phyloP scores from a whole-genome alignment of 306 rosid species.

The Abrus pulchellus region DNA sequence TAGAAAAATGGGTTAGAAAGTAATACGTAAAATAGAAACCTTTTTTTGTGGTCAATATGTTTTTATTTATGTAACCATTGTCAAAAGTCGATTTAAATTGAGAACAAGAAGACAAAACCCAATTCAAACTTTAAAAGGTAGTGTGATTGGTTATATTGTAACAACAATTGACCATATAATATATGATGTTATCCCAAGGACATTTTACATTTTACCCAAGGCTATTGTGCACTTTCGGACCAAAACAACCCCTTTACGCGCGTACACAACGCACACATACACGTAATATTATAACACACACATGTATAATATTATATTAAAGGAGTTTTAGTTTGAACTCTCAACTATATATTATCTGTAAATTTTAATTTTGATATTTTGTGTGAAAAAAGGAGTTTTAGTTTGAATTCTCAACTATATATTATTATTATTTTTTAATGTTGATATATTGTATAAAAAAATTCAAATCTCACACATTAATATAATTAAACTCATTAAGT shows the following conservation, averaged over 20 bases:
- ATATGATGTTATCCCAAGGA: background rate
- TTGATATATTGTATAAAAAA: background rate
- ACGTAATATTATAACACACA: background rate
- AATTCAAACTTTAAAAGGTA: constrained; percentile 9
- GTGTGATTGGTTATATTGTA: background rate
- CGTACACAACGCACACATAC: background rate
- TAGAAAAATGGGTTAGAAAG: background rate
- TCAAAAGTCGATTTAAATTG: constrained; percentile 4
- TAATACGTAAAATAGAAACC: background rate
- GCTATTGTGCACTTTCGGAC: background rate
- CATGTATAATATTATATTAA: background rate
- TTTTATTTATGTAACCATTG: background rate
- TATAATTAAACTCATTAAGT: background rate
- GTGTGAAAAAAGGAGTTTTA: background rate
- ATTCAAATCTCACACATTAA: background rate
- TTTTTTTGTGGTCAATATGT: background rate
- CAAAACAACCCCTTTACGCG: background rate
- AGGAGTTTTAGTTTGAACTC: constrained; percentile 22
- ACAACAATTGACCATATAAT: background rate
- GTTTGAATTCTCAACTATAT: too few species aligned
- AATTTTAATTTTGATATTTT: background rate
- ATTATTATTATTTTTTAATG: too few species aligned
- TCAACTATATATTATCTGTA: background rate
- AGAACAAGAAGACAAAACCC: background rate
- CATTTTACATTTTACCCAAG: background rate